Evolutionary conservation across 352 stramenopile species (phyloP).

Genomic region (Pythium phragmitis): DNA sequence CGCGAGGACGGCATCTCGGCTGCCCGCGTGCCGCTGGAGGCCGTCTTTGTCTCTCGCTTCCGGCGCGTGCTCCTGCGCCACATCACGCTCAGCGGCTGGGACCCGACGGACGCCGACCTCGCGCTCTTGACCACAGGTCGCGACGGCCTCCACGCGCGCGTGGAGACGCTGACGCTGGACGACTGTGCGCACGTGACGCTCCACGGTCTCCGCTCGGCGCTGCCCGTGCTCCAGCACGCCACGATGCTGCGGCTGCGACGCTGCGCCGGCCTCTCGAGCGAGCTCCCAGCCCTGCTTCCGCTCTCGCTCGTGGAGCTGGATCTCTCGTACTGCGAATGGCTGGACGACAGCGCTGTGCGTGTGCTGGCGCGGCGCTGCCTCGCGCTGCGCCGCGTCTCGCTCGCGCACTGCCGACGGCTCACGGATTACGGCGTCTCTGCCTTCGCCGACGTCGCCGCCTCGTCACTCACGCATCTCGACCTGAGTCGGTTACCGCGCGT

Average conservation of each 20-base stretch:
- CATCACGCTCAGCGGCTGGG: constrained; percentile 58
- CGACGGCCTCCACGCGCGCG: constrained; percentile 23
- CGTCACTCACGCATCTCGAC: constrained; percentile 45
- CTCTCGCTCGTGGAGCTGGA: constrained; percentile 41
- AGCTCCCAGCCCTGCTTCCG: constrained; percentile 23
- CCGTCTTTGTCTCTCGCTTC: constrained; percentile 37
- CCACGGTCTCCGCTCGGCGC: constrained; percentile 11
- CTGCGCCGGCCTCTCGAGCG: constrained; percentile 25
- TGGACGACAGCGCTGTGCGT: constrained; percentile 54
- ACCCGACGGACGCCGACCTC: constrained; percentile 41
- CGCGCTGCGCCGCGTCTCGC: constrained; percentile 31
- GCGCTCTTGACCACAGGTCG: constrained; percentile 26
- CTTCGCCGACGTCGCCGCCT: constrained; percentile 40
- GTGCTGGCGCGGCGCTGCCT: constrained; percentile 39
- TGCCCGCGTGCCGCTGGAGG: constrained; percentile 33
- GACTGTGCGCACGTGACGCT: constrained; percentile 28
- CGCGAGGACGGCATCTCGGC: background rate
- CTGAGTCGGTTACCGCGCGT: constrained; percentile 55
- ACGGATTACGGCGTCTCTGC: constrained; percentile 70
- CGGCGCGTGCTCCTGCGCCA: constrained; percentile 37
- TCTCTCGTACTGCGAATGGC: constrained; percentile 67
- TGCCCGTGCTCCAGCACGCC: constrained; percentile 14
- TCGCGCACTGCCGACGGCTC: constrained; percentile 52
- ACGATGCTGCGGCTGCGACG: constrained; percentile 21
- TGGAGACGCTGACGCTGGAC: constrained; percentile 28